Evolutionary conservation across 495 filamentous ascomycete genomes (phyloP).

Genomic region (Aspergillus nanangensis): DNA sequence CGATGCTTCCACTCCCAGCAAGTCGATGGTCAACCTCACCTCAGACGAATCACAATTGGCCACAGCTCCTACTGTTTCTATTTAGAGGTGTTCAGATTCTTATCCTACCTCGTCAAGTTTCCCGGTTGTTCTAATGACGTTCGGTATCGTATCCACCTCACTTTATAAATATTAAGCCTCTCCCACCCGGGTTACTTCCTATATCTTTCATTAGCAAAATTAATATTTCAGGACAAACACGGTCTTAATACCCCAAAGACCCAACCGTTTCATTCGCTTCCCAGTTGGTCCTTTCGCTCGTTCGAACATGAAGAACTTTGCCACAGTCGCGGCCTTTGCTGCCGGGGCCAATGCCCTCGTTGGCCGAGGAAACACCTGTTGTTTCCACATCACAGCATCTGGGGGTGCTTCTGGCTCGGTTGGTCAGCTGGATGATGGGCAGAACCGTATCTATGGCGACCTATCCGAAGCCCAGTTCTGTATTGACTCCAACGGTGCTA

Average conservation of each 20-base stretch:
- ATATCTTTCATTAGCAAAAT: conserved; percentile 42
- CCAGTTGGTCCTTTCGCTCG: conserved; percentile 10
- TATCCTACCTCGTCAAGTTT: conserved; percentile 4
- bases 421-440: conserved; percentile 52
- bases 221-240: background rate
- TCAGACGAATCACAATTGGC: conserved; percentile 10
- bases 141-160: conserved; percentile 8
- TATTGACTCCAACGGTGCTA: conserved; percentile 40
- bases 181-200: conserved; percentile 61
- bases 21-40: too few relatives aligned
- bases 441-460: conserved; percentile 47
- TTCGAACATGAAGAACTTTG: conserved; percentile 29
- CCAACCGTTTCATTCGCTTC: conserved; percentile 9
- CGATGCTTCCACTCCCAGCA: conserved; percentile 12
- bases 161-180: conserved; percentile 34
- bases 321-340: conserved; percentile 33
- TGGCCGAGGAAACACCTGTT: conserved; percentile 36
- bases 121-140: conserved; percentile 7
- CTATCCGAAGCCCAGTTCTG: conserved; percentile 37
- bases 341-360: conserved; percentile 38
- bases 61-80: conserved; percentile 9
- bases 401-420: conserved; percentile 43
- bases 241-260: conserved; percentile 3
- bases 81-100: conserved; percentile 7
- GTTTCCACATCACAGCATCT: conserved; percentile 46